Evolutionary conservation across 768 basidiomycete species (phyloP), one percentile per base, ranked within the genome.

Genomic region (Lactarius psammicola): DNA sequence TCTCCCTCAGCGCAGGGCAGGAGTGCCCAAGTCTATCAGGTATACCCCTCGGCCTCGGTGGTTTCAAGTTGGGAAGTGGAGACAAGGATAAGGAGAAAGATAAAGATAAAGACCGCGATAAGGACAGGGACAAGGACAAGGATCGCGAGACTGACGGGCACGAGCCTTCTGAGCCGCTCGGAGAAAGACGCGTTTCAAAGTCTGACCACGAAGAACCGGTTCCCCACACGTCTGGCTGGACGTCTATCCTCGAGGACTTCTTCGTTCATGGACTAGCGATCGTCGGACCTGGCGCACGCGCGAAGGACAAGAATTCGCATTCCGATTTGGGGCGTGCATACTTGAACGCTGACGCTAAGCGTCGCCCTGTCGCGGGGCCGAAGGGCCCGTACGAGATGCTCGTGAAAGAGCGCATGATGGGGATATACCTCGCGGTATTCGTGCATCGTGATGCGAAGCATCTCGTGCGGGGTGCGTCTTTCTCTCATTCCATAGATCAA

Each of bases 401-500:
- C 13, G 82, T 85, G 61, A 98, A 98, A 76, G 94, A 97, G 71
- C 82, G 95, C 34, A 81, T 98, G 78, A 89, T 98, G 90, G 93
- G 93, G 2, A 83, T 95, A 49, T 93, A 93, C 72, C 79, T 92
- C 40, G 84, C 89, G 5, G 74, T 93, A 6, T 93, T 88, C 72
- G 81, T 92, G 34, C 87, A 92, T 72, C 84, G 84, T 18, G 90
- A 92, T 69, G 73, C 88, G n/a, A 79, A 80, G 38, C 80, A 82
- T 59, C 78, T 88, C 10, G 84, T 94, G 5, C 78, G 79, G 79
- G 90, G 91, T 83, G 64, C 59, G 76, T 69, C 18, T 38, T 28
- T 28, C 36, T 36, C 60, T 57, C 31, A 67, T 59, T 40, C 23
- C 46, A 7, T 18, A 18, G 20, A 31, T 10, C 18, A 23, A 18